These are phyloP conservation scores for Cryptococcus sp. DNA, from an alignment of 1,284 basidiomycete species.

Conservation along the genomic window DNA sequence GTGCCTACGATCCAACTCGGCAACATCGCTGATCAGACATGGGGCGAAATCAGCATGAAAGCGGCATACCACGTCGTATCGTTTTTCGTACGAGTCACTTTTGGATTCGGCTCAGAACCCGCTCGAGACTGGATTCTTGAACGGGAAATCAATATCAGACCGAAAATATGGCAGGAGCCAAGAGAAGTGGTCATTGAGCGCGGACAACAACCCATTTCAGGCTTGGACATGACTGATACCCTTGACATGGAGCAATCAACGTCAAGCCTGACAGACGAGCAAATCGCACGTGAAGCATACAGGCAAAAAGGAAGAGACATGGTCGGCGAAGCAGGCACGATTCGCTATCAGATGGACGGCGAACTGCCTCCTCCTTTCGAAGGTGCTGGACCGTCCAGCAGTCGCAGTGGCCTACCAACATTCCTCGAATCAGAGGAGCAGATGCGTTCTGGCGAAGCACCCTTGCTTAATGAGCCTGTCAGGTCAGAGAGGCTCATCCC, in stretches of 20 bases:
- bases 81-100: constrained; percentile 44
- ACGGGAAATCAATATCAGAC: constrained; percentile 32
- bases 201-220: constrained; percentile 21
- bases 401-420: constrained; percentile 30
- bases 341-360: constrained; percentile 11
- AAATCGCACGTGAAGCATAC: constrained; percentile 44
- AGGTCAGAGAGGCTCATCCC: constrained; percentile 30
- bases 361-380: constrained; percentile 47
- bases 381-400: constrained; percentile 5
- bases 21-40: constrained; percentile 34
- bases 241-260: constrained; percentile 8
- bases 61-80: constrained; percentile 41
- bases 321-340: constrained; percentile 46
- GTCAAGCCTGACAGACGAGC: constrained; percentile 28
- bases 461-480: constrained; percentile 16
- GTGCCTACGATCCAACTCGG: constrained; percentile 39
- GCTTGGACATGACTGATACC: neutral
- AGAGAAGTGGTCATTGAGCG: constrained; percentile 33
- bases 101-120: constrained; percentile 40
- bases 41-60: constrained; percentile 43
- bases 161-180: constrained; percentile 41
- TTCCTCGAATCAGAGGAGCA: constrained; percentile 46
- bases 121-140: constrained; percentile 37
- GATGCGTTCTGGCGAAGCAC: constrained; percentile 37
- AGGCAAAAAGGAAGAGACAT: constrained; percentile 49